Percentiles rank a stretch among this genome's conserved stretches.
Evolutionary conservation across 2,329 filamentous ascomycete genomes (phyloP).

Genomic region (Tolypocladium inflatum): DNA sequence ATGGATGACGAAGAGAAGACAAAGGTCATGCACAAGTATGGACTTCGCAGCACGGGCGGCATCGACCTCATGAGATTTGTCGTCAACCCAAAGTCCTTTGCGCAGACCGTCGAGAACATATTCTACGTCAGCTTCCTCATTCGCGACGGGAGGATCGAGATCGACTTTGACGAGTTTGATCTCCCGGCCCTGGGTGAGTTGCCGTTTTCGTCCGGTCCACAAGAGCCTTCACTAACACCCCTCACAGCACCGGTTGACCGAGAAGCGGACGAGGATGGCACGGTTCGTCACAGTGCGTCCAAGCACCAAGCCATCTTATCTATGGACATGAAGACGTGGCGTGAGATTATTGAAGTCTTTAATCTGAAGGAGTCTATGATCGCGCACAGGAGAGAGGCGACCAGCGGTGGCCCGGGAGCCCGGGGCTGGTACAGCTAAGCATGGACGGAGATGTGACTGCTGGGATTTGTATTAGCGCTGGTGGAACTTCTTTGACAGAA

Average conservation of each 20-base stretch:
- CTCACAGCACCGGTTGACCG: slow-evolving; percentile 23
- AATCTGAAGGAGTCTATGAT: slow-evolving; percentile 75
- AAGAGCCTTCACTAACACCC: background rate
- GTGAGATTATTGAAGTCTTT: slow-evolving; percentile 65
- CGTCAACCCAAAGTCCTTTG: slow-evolving; percentile 82
- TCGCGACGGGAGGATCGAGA: slow-evolving; percentile 67
- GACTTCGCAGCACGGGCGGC: slow-evolving; percentile 58
- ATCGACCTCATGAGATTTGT: slow-evolving; percentile 79
- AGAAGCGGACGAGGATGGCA: slow-evolving; percentile 36
- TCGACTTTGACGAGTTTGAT: slow-evolving; percentile 63
- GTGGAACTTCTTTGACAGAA: background rate
- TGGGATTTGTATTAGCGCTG: background rate
- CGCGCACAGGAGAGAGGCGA: slow-evolving; percentile 61
- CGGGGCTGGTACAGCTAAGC: slow-evolving; percentile 58
- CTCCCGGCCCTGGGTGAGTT: slow-evolving; percentile 73
- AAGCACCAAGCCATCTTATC: slow-evolving; percentile 83
- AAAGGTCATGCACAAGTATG: slow-evolving; percentile 53
- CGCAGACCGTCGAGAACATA: slow-evolving; percentile 91
- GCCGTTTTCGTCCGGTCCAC: background rate
- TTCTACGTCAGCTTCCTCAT: slow-evolving; percentile 96
- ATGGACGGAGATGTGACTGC: background rate
- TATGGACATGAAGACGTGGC: slow-evolving; percentile 79
- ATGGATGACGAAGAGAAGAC: slow-evolving; percentile 34
- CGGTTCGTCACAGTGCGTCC: slow-evolving; percentile 40
- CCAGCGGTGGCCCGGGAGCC: slow-evolving; percentile 39